Evolutionary conservation across 139 green algal species (phyloP), one percentile per base, ranked within the genome.

Genomic region (Coelastrella sp.): DNA sequence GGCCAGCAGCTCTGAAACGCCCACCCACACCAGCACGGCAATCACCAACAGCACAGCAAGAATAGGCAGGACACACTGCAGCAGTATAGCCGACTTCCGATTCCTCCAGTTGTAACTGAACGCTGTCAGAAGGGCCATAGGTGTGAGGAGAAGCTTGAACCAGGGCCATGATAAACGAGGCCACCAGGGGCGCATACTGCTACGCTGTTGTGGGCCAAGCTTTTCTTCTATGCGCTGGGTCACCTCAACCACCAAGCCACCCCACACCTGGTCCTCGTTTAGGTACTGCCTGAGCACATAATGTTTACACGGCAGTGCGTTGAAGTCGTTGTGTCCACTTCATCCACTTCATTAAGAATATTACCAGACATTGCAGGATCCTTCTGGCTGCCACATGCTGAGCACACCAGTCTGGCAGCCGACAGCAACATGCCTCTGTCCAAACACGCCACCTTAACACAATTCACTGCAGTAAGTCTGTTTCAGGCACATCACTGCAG

Each of bases 201-300:
- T 5, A 54, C 79, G 79, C 58, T 85, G 79, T 54, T 66, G 4
- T 10, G 17, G 16, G 47, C 79, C 47, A 10, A 85, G 79, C 47
- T 85, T 85, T 32, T 85, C 79, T 54, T 85, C 79, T 58, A 85
- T 56, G 57, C 79, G 79, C 79, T 85, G 79, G 4, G 79, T 85
- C 4, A 85, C 79, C 79, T 85, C 79, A 56, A 85, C 79, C 19
- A 85, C 79, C 20, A 85, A 54, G 3, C 79, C 79, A 13, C 17
- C 13, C 79, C 79, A 85, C 11, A 85, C 79, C 47, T 85, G 32
- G 4, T 68, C 79, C 7, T 85, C 32, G 10, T n/a, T 85, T 4
- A 85, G 79, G 79, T 85, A 85, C 79, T 85, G 79, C 79, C 73
- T 80, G 73, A 7, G 7, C 20, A 57, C 17, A 80, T n/a, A 80